These are phyloP conservation scores for Pichia sp. DNA, from an alignment of 1,139 yeast genomes.

Conservation along the genomic window DNA sequence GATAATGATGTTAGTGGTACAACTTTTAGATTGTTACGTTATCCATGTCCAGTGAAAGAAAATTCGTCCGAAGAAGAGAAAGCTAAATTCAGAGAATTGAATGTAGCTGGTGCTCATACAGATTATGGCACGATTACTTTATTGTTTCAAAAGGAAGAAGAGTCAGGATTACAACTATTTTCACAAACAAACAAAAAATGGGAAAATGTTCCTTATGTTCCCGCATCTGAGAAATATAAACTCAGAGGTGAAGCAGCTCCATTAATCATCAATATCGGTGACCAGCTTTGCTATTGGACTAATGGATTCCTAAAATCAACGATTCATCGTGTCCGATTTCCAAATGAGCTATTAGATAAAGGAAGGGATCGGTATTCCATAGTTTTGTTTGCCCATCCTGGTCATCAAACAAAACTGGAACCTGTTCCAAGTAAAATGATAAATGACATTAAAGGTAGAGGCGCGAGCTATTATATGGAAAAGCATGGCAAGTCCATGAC, in stretches of 20 bases:
- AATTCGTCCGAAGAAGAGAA: conserved; percentile 32
- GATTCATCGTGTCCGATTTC: conserved; percentile 54
- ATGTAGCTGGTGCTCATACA: conserved; percentile 52
- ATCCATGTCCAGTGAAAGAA: conserved; percentile 41
- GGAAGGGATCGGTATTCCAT: conserved; percentile 71
- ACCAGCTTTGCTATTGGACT: conserved; percentile 52
- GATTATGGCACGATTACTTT: conserved; percentile 51
- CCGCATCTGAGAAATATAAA: conserved; percentile 27
- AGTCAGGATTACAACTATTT: conserved; percentile 43
- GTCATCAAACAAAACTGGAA: conserved; percentile 50
- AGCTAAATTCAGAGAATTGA: conserved; percentile 13
- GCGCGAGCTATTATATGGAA: conserved; percentile 33
- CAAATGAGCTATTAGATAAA: conserved; percentile 41
- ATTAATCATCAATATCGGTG: conserved; percentile 47
- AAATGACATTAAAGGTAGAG: conserved; percentile 34
- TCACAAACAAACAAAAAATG: conserved; percentile 41
- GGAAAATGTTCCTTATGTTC: conserved; percentile 46
- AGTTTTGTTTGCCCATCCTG: conserved; percentile 78
- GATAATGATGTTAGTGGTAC: conserved; percentile 39
- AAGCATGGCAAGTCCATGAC: conserved; percentile 38
- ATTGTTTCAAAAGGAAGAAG: conserved; percentile 31
- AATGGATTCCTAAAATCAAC: conserved; percentile 47
- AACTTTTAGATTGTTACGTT: conserved; percentile 44
- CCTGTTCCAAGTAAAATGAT: conserved; percentile 64
- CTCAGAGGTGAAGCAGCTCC: conserved; percentile 36